Evolutionary conservation across 495 filamentous ascomycete species (phyloP), one percentile per base, ranked within the genome.

Genomic region (Letharia columbiana): DNA sequence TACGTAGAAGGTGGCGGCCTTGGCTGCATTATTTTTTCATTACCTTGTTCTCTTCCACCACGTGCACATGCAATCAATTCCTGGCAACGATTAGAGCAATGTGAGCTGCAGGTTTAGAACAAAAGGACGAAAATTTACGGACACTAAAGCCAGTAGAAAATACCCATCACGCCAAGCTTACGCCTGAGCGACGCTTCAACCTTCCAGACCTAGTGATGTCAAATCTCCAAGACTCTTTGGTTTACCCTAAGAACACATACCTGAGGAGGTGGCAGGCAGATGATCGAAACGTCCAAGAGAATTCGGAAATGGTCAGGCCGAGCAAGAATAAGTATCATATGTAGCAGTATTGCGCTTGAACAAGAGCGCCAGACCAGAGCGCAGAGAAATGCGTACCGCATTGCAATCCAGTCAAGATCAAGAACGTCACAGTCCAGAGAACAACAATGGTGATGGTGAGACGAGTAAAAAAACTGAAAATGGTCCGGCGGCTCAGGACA

Each of bases 331-430:
- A 12, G 15, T 39, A 37, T 12, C 23, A 4, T 50, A 5, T 50
- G 0, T 47, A 5, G 37, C 61, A 62, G 33, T 62, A 50, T 23
- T 44, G 11, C 9, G 4, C 23, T 0, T 6, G 2, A 17, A 3
- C 18, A 2, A 1, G 4, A 8, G 8, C 0, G 15, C 23, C 11
- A 20, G 42, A 6, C 52, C 63, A 65, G 40, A 65, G 63, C 63
- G 63, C 63, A 3, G 63, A 65, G 23, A 60, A 65, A 33, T 65
- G 63, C 1, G 35, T 58, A 20, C 52, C 63, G 13, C 63, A 65
- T 33, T 28, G 8, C 41, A 65, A 18, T 2, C 37, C 37, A n/a
- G 63, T 47, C 23, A 65, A 18, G 12, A 60, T 42, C 11, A 44
- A 0, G 52, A 44, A 65, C 8, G 6, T 18, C 33, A 65, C 31